Base-by-base conservation (phyloP, 768 basidiomycete species). In the Inosperma sp. region DNA sequence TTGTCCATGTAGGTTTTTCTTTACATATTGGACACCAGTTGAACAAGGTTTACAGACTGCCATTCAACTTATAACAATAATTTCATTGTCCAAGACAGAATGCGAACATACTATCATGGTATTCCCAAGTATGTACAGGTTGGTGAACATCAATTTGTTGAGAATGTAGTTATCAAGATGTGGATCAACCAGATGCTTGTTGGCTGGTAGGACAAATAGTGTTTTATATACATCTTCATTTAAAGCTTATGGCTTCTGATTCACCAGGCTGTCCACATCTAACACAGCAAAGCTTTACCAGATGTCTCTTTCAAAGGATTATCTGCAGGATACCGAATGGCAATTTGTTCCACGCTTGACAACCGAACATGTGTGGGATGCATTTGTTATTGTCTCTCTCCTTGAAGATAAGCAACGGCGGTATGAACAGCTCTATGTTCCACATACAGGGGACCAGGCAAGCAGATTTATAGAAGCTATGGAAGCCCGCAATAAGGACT, bases 351-450 rank as follows among this genome's bases (percentile, higher is more conserved):
- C 43, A 22, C 54, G 40, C 19, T 53, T 49, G 1, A 39, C 19
- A 1, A 60, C 62, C 5, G 56, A 66, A 8, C 62, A 70, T 26
- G 59, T 70, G n/a, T 70, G 65, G 64, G 62, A 67, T 51, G 60
- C 56, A 0, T 70, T 68, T 39, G 47, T 64, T 12, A 54, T 63
- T 7, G 26, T 55, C 7, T 55, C 64, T 2, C 59, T 68, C 3
- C 59, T 70, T 9, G 55, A 66, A 6, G 60, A 67, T 43, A 41
- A 55, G 26, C 4, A 56, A 2, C 54, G 45, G 1, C 53, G 43
- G 1, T 36, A 41, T 10, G 25, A 29, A 8, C 26, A 29, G 5
- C 59, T 68, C 0, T 22, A 46, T 12, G 62, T 64, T 5, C 61
- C 59, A 2, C 63, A 68, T 45, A 53, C 48, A 5, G 63, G 67